Evolutionary conservation across 2,329 filamentous ascomycete species (phyloP).

Genomic region (Leptographium lundbergii): DNA sequence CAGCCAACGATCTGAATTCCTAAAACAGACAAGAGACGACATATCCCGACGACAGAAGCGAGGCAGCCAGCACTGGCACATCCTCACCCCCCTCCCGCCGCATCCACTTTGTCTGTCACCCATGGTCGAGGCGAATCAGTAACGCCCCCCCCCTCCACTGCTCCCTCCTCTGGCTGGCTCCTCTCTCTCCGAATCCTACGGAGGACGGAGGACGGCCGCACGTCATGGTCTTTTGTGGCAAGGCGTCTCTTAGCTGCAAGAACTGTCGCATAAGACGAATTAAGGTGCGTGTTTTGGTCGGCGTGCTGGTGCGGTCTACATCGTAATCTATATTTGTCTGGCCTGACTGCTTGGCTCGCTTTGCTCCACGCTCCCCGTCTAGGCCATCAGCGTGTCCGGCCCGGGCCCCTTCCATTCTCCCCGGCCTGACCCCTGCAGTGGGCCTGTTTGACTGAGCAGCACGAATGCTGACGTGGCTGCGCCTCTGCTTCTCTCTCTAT

Average conservation of each 20-base stretch:
- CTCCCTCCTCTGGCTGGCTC: background rate
- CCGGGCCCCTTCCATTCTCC: background rate
- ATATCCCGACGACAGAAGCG: background rate
- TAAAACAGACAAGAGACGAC: background rate
- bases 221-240: slow-evolving; percentile 43
- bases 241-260: slow-evolving; percentile 42
- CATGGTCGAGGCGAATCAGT: background rate
- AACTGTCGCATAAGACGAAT: slow-evolving; percentile 41
- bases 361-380: background rate
- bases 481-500: background rate
- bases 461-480: background rate
- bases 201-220: background rate
- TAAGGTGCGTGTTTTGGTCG: slow-evolving; percentile 25
- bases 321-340: background rate
- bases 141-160: background rate
- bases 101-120: background rate
- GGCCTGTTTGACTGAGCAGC: background rate
- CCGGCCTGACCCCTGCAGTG: background rate
- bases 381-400: background rate
- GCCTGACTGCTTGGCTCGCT: background rate
- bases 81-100: background rate
- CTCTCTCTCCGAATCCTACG: background rate
- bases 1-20: background rate
- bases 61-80: background rate
- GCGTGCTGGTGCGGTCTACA: slow-evolving; percentile 12